Conservation (phyloP, 148 eudicot species). For the Talinum fruticosum region DNA sequence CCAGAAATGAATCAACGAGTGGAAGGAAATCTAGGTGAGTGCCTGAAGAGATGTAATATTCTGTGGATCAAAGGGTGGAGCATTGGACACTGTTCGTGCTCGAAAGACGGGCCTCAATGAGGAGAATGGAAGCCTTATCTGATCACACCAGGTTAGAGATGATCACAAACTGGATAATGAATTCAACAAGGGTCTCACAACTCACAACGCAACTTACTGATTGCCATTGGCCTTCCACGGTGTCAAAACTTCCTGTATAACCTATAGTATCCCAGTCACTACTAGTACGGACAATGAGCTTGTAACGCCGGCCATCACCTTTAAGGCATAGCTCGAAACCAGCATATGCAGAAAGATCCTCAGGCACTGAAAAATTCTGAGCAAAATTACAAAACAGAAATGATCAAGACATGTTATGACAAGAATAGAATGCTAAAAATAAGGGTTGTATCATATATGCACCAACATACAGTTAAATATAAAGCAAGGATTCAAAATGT, state of each 20-base stretch:
- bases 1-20: neutral
- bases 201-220: constrained; percentile 49
- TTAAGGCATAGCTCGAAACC: constrained; percentile 82
- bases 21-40: neutral
- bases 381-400: constrained; percentile 16
- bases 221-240: constrained; percentile 94
- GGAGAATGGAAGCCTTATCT: constrained; percentile 75
- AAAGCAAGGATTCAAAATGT: neutral
- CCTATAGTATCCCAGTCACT: constrained; percentile 97
- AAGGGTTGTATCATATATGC: neutral
- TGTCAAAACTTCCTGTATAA: constrained; percentile 82
- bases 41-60: constrained; percentile 78
- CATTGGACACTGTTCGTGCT: constrained; percentile 74
- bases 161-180: constrained; percentile 2
- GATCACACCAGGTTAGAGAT: constrained; percentile 18
- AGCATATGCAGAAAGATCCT: constrained; percentile 91
- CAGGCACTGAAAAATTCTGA: constrained; percentile 81
- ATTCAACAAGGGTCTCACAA: constrained; percentile 8
- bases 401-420: neutral
- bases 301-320: constrained; percentile 92
- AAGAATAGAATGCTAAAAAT: neutral
- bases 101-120: constrained; percentile 84
- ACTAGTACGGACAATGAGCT: constrained; percentile 87
- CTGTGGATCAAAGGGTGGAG: constrained; percentile 75
- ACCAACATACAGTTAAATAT: neutral